phyloP scores from a whole-genome alignment of 1,284 basidiomycete genomes.

The Paramarasmius palmivorus region DNA sequence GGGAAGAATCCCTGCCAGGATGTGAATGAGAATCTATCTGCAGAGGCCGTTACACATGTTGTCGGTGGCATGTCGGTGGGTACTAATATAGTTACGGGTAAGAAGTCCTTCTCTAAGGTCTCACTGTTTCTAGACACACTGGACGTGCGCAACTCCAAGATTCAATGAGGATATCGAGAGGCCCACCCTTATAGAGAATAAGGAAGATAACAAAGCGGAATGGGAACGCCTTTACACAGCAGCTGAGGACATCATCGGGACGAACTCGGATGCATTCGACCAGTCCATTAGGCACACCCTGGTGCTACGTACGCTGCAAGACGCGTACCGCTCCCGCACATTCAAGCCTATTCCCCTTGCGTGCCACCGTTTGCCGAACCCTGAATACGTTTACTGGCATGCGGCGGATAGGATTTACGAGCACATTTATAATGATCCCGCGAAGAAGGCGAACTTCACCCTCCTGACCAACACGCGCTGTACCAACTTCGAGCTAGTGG shows the following conservation, averaged over 20 bases:
- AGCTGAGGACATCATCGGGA: slow-evolving; percentile 25
- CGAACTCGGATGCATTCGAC: slow-evolving; percentile 22
- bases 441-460: not conserved
- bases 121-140: not conserved
- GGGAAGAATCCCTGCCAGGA: not conserved
- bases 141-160: slow-evolving; percentile 29
- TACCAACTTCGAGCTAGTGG: too few species aligned
- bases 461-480: not conserved
- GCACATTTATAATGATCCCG: not conserved
- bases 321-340: slow-evolving; percentile 16
- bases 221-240: slow-evolving; percentile 19
- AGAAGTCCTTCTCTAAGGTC: not conserved
- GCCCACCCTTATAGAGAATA: not conserved
- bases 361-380: slow-evolving; percentile 22
- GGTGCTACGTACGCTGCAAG: slow-evolving; percentile 24
- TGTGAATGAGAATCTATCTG: not conserved
- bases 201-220: not conserved
- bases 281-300: slow-evolving; percentile 29
- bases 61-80: slow-evolving; percentile 32
- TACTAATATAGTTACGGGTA: slow-evolving; percentile 13
- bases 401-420: slow-evolving; percentile 17
- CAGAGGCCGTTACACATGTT: slow-evolving; percentile 24
- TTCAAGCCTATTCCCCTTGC: slow-evolving; percentile 28
- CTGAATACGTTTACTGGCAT: slow-evolving; percentile 30
- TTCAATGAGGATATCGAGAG: slow-evolving; percentile 13